Percentiles rank a stretch among this genome's conserved stretches.
phyloP scores from a whole-genome alignment of 805 yeast genomes.

The Cyberlindnera maritima region DNA sequence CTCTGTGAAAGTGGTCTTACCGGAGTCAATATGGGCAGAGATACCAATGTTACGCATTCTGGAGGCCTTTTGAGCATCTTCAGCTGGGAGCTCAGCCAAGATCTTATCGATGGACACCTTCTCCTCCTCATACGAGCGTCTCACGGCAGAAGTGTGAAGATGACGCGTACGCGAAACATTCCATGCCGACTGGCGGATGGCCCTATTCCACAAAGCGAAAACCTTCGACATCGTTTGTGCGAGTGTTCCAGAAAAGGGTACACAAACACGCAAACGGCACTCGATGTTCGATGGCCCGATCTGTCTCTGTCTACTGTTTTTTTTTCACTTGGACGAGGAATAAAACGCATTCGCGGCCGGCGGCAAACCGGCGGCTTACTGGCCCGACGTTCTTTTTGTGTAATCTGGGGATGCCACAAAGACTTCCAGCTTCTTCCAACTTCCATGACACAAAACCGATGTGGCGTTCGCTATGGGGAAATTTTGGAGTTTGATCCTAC shows the following conservation, averaged over 20 bases:
- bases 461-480: too few species aligned
- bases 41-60: conserved; percentile 92
- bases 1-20: conserved; percentile 97
- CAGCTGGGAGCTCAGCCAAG: conserved; percentile 43
- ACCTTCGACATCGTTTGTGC: conserved; percentile 20
- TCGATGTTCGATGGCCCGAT: too few species aligned
- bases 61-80: conserved; percentile 49
- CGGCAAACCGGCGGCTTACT: too few species aligned
- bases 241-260: too few species aligned
- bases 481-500: too few species aligned
- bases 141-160: conserved; percentile 32
- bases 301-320: not conserved
- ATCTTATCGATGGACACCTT: conserved; percentile 64
- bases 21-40: conserved; percentile 97
- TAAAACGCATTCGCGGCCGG: not conserved
- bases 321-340: not conserved
- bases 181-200: conserved; percentile 13
- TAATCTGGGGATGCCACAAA: not conserved
- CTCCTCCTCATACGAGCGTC: conserved; percentile 65
- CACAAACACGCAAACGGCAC: too few species aligned
- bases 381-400: too few species aligned
- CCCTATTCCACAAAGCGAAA: conserved; percentile 11
- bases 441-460: too few species aligned
- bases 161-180: conserved; percentile 23
- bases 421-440: too few species aligned